These are phyloP conservation scores for Geranium rotundifolium DNA, from an alignment of 345 rosid species.

Conservation along the genomic window DNA sequence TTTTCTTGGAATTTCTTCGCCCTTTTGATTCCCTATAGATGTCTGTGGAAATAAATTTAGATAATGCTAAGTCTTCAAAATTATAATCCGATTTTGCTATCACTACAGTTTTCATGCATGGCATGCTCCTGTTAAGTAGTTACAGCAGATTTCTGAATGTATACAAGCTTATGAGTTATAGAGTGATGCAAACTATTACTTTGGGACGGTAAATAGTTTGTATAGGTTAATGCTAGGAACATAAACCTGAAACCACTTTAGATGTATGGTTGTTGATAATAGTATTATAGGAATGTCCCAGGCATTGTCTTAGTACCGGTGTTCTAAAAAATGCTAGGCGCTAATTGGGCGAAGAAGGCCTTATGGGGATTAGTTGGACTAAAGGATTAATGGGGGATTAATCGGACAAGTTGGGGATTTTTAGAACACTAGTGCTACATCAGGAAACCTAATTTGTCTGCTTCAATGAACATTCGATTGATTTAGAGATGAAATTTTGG, in stretches of 20 bases:
- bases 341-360: too few species aligned
- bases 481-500: too few species aligned
- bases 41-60: neutral
- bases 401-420: too few species aligned
- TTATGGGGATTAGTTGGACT: too few species aligned
- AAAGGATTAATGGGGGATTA: too few species aligned
- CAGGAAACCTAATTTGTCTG: neutral
- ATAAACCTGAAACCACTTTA: neutral
- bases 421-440: neutral
- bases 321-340: too few species aligned
- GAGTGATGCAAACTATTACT: neutral
- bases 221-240: neutral
- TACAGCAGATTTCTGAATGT: neutral
- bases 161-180: neutral
- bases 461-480: neutral
- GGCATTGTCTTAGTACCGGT: too few species aligned
- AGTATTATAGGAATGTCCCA: too few species aligned
- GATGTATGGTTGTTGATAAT: too few species aligned
- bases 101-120: too few species aligned
- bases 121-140: neutral
- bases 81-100: neutral
- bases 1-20: slow-evolving; percentile 5
- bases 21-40: neutral
- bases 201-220: neutral
- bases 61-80: neutral